Conservation (phyloP, 2,329 filamentous ascomycete species). For the Colletotrichum sp. region DNA sequence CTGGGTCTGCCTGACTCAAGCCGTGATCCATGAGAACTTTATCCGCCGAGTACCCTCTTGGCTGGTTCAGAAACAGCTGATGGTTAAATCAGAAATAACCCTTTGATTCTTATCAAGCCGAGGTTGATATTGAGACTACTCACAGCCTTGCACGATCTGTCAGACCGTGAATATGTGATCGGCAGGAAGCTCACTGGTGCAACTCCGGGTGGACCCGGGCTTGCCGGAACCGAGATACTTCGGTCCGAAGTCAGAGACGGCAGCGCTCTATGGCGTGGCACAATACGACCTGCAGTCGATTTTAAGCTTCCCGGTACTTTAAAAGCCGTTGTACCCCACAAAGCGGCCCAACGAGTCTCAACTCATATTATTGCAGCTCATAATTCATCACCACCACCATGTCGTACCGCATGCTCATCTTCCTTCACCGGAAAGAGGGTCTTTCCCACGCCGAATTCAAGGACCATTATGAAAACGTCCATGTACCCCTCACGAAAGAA, state of each 20-base stretch:
- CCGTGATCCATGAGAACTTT: neutral
- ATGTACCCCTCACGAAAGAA: conserved; percentile 26
- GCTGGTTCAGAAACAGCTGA: neutral
- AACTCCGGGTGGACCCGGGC: neutral
- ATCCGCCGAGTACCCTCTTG: neutral
- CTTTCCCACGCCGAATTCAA: conserved; percentile 26
- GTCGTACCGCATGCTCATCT: conserved; percentile 20
- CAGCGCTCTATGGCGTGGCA: neutral
- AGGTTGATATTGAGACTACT: too few relatives aligned
- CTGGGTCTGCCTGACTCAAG: neutral
- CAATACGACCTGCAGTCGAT: neutral
- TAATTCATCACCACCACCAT: neutral
- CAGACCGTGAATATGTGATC: neutral
- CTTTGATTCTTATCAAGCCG: neutral
- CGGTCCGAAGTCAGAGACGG: neutral
- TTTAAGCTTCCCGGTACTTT: neutral
- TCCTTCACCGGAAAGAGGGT: conserved; percentile 22
- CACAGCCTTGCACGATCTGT: too few relatives aligned
- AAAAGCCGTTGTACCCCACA: neutral
- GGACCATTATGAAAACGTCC: conserved; percentile 27
- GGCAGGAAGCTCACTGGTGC: neutral
- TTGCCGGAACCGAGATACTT: neutral
- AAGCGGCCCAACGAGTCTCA: neutral
- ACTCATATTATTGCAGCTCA: neutral
- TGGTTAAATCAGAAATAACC: neutral